Conservation (phyloP, 805 yeast species). For the Pichia thaimueangensis region DNA sequence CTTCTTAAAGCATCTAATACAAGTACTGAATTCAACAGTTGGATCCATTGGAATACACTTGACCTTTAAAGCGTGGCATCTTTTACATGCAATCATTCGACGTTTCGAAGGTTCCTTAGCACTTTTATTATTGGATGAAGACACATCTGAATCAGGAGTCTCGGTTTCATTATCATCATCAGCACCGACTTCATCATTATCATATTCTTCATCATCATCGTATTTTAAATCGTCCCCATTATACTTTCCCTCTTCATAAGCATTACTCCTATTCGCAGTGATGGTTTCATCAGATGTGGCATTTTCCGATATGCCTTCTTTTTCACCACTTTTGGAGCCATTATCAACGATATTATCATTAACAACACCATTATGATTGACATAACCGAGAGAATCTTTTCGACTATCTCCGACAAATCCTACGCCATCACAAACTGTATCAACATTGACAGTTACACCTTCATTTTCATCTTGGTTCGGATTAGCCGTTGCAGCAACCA, state of each 20-base stretch:
- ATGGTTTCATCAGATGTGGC: too few relatives aligned
- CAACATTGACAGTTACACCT: too few relatives aligned
- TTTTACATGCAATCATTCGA: slow-evolving; percentile 54
- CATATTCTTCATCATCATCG: neutral
- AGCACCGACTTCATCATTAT: too few relatives aligned
- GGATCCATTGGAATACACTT: slow-evolving; percentile 71
- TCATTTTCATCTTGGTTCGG: too few relatives aligned
- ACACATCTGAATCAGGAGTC: neutral
- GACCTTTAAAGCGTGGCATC: slow-evolving; percentile 81
- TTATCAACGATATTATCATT: neutral
- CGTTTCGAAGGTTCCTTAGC: slow-evolving; percentile 20
- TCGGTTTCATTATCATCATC: neutral
- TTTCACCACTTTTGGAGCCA: neutral
- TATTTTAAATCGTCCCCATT: neutral
- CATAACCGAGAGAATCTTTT: too few relatives aligned
- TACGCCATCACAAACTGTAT: too few relatives aligned
- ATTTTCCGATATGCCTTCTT: too few relatives aligned
- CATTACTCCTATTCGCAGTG: neutral
- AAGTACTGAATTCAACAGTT: slow-evolving; percentile 54
- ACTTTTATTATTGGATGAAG: neutral
- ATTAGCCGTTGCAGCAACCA: too few relatives aligned
- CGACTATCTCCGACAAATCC: too few relatives aligned
- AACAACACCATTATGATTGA: too few relatives aligned
- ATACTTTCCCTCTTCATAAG: neutral
- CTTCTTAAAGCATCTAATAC: slow-evolving; percentile 66